These are phyloP conservation scores for Dichotomopilus funicola DNA, from an alignment of 2,329 filamentous ascomycete genomes.

Conservation along the genomic window DNA sequence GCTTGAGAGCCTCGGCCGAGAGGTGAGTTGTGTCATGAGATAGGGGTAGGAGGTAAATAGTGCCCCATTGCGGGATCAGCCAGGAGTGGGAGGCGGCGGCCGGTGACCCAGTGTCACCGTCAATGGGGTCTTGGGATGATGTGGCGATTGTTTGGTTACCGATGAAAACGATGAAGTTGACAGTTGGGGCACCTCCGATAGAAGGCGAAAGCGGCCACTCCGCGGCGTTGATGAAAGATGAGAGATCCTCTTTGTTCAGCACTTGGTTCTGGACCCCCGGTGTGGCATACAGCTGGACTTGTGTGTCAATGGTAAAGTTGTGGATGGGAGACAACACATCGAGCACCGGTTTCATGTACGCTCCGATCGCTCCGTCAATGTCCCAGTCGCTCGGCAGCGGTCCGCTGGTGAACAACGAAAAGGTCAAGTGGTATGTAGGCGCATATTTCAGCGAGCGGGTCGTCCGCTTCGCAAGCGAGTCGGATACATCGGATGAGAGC, in stretches of 20 bases:
- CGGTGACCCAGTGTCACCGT: conserved; percentile 26
- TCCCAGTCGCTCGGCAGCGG: conserved; percentile 82
- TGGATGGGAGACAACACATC: conserved; percentile 75
- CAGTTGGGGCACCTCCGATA: conserved; percentile 85
- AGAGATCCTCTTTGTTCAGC: conserved; percentile 77
- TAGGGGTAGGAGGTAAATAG: conserved; percentile 53
- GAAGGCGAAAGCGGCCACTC: conserved; percentile 96
- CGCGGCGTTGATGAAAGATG: conserved; percentile 92
- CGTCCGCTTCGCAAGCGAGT: conserved; percentile 60
- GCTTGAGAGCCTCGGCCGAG: conserved; percentile 59
- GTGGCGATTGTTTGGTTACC: conserved; percentile 65
- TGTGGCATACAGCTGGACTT: conserved; percentile 88
- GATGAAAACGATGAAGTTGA: conserved; percentile 93
- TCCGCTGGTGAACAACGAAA: conserved; percentile 84
- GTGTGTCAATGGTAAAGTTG: conserved; percentile 93
- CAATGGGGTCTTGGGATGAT: conserved; percentile 11
- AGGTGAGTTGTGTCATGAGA: conserved; percentile 46
- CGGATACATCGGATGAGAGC: conserved; percentile 45
- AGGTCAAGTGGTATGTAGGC: conserved; percentile 89
- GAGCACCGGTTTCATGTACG: conserved; percentile 77
- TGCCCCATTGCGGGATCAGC: conserved; percentile 95
- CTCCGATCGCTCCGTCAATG: conserved; percentile 71
- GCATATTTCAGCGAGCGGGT: conserved; percentile 86
- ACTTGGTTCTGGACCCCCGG: conserved; percentile 57
- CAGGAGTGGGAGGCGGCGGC: conserved; percentile 57